Evolutionary conservation across 148 eudicot species (phyloP), one percentile per base, ranked within the genome.

Genomic region (Vaccinium darrowii): DNA sequence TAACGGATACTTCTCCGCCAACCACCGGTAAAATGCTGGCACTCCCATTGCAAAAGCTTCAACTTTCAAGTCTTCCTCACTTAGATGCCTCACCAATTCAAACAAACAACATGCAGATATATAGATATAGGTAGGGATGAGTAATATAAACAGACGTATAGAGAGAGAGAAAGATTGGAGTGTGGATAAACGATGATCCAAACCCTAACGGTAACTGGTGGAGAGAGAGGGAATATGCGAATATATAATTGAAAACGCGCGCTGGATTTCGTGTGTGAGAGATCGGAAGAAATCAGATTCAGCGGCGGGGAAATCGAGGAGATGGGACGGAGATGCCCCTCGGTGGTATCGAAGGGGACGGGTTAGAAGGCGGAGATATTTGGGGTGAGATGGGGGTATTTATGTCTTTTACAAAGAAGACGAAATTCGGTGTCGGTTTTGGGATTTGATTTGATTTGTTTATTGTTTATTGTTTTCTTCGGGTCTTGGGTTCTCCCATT

Each of bases 1-100:
- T 88, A 94, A n/a, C 67, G 99, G 98, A 86, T 97, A 97, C 93
- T 94, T 97, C 92, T 97, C 99, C 79, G 99, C 98, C 33, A 97
- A 76, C 99, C 99, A 97, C 86, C 98, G 90, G 85, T 95, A 97
- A 76, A 97, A 97, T 86, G 99, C 95, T 84, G 99, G 99, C 2
- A 97, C 99, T 84, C 98, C 99, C 99, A 95, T 95, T 25, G 76
- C 39, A 13, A 21, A 1, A 43, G 47, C 47, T 43, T 43, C 47
- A 43, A 43, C 47, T 43, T 78, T 69, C 77, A 3, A 51, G 27
- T 30, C 62, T 30, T 74, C 62, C 21, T 23, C 78, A 2, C 50
- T 73, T 50, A 12, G 36, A 33, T 11, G 14, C 39, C 30, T 73
- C 63, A 0, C 52, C 15, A 54, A 83, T 43, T 39, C 85, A 56